Percentiles rank a stretch among this genome's conserved stretches.
phyloP scores from a whole-genome alignment of 2,329 filamentous ascomycete genomes.

The Trichoderma guizhouense region DNA sequence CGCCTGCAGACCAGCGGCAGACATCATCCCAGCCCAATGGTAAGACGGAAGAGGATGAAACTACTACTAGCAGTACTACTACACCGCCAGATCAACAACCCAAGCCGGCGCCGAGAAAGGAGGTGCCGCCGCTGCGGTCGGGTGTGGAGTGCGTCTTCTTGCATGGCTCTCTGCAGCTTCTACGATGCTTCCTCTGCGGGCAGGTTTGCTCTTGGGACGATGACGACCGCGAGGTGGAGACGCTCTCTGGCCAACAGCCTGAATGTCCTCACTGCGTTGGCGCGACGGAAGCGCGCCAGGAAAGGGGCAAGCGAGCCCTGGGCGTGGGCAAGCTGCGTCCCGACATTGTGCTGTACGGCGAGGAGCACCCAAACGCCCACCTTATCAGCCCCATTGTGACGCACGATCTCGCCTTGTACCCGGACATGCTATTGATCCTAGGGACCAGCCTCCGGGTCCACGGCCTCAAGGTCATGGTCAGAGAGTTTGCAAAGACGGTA shows the following conservation, averaged over 20 bases:
- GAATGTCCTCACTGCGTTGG: slow-evolving; percentile 64
- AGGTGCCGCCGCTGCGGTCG: slow-evolving; percentile 27
- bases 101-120: slow-evolving; percentile 25
- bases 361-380: slow-evolving; percentile 67
- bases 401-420: slow-evolving; percentile 61
- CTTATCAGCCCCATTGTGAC: slow-evolving; percentile 66
- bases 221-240: slow-evolving; percentile 51
- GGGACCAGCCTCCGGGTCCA: slow-evolving; percentile 70
- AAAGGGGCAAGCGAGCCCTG: slow-evolving; percentile 63
- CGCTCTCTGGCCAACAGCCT: slow-evolving; percentile 62
- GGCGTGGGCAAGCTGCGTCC: slow-evolving; percentile 66
- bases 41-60: slow-evolving; percentile 22
- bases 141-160: slow-evolving; percentile 67
- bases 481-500: slow-evolving; percentile 68
- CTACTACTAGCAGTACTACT: not conserved
- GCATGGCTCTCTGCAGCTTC: slow-evolving; percentile 63
- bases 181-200: slow-evolving; percentile 63
- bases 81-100: slow-evolving; percentile 19
- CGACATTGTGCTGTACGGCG: slow-evolving; percentile 71
- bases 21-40: not conserved
- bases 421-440: slow-evolving; percentile 66
- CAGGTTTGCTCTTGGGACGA: slow-evolving; percentile 59
- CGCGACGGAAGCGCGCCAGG: slow-evolving; percentile 59
- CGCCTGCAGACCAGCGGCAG: slow-evolving; percentile 6
- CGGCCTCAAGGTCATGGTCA: slow-evolving; percentile 66